A percentile compares a stretch with the other conserved stretches of the same genome.
Evolutionary conservation across 2,329 filamentous ascomycete genomes (phyloP).

Genomic region (Fusarium brachygibbosum): DNA sequence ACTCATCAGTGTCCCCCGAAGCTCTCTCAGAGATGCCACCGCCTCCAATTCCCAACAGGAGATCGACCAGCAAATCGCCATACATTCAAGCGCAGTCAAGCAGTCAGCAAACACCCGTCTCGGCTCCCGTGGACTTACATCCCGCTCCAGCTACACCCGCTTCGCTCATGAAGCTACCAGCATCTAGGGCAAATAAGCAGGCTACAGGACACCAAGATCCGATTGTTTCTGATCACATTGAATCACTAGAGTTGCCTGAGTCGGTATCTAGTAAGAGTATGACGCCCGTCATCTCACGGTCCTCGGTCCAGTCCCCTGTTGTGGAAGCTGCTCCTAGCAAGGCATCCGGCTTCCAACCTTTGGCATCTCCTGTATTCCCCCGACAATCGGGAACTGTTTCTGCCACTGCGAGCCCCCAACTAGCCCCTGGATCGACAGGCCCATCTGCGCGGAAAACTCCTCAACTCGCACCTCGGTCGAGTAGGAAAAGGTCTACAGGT

Average conservation of each 20-base stretch:
- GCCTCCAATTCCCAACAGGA: conserved; percentile 74
- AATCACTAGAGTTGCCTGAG: conserved; percentile 78
- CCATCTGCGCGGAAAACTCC: conserved; percentile 67
- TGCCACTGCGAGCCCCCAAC: conserved; percentile 76
- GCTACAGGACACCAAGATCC: conserved; percentile 59
- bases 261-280: conserved; percentile 60
- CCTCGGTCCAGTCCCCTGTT: conserved; percentile 54
- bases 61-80: conserved; percentile 75
- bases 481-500: conserved; percentile 79
- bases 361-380: conserved; percentile 62
- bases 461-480: conserved; percentile 67
- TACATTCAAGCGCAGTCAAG: conserved; percentile 70
- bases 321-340: conserved; percentile 61
- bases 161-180: conserved; percentile 83
- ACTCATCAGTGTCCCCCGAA: conserved; percentile 74
- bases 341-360: conserved; percentile 63
- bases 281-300: conserved; percentile 59
- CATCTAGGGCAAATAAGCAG: conserved; percentile 64
- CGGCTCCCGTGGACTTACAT: conserved; percentile 45
- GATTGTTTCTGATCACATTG: conserved; percentile 66
- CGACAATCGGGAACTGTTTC: conserved; percentile 61
- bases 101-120: conserved; percentile 45
- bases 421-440: conserved; percentile 65
- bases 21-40: conserved; percentile 75
- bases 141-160: conserved; percentile 75